Evolutionary conservation across 305 asterid genomes (phyloP).

Genomic region (Galium porrigens): DNA sequence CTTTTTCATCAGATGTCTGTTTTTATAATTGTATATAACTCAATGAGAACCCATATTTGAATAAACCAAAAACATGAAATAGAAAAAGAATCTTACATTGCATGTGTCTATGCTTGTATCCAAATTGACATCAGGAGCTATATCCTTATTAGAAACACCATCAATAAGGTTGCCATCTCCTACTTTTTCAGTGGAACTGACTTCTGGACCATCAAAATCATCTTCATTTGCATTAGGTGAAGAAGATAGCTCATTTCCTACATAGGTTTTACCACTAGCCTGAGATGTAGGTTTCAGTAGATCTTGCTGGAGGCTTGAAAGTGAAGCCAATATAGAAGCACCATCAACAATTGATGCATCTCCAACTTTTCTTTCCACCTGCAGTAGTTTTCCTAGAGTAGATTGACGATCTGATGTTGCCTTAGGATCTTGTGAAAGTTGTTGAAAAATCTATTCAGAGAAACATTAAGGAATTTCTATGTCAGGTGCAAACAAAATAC

Average conservation of each 20-base stretch:
- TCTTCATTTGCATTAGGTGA: slow-evolving; percentile 50
- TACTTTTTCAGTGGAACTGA: slow-evolving; percentile 43
- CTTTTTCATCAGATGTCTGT: slow-evolving; percentile 40
- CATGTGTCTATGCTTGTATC: slow-evolving; percentile 49
- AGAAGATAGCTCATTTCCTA: slow-evolving; percentile 40
- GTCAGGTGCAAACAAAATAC: slow-evolving; percentile 6
- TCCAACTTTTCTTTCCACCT: slow-evolving; percentile 59
- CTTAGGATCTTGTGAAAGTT: slow-evolving; percentile 48
- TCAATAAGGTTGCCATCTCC: slow-evolving; percentile 42
- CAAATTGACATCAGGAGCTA: slow-evolving; percentile 38
- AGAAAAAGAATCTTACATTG: slow-evolving; percentile 22
- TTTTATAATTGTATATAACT: background rate
- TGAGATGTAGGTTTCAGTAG: slow-evolving; percentile 44
- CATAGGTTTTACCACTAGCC: slow-evolving; percentile 37
- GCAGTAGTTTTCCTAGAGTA: slow-evolving; percentile 37
- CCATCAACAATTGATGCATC: slow-evolving; percentile 83
- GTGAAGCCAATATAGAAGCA: slow-evolving; percentile 86
- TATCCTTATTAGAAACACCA: slow-evolving; percentile 37
- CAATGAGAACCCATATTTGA: slow-evolving; percentile 6
- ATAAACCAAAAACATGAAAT: slow-evolving; percentile 13
- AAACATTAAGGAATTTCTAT: slow-evolving; percentile 32
- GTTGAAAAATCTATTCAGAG: slow-evolving; percentile 53
- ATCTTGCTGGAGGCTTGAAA: slow-evolving; percentile 53
- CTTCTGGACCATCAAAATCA: slow-evolving; percentile 60
- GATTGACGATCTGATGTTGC: slow-evolving; percentile 51